phyloP scores from a whole-genome alignment of 306 rosid genomes.

The Lablab purpureus region DNA sequence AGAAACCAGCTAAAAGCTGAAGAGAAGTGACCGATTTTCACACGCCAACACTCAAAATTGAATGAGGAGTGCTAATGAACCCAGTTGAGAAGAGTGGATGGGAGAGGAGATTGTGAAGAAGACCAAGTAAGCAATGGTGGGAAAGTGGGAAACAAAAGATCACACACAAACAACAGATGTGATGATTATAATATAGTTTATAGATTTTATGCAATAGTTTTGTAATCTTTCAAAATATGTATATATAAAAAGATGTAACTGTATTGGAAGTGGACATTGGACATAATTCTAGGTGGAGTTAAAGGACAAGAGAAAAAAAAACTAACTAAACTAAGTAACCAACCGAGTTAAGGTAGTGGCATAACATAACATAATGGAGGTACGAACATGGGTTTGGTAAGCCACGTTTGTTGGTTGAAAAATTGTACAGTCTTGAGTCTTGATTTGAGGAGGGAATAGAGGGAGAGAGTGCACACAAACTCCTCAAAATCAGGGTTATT shows the following conservation, averaged over 20 bases:
- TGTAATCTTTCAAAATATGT: conserved; percentile 5
- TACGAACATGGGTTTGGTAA: conserved; percentile 32
- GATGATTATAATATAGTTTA: background rate
- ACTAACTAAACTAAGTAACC: conserved; percentile 29
- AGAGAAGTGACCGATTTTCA: background rate
- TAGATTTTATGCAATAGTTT: background rate
- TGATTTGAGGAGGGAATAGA: background rate
- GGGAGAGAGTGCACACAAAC: background rate
- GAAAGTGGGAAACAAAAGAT: conserved; percentile 33
- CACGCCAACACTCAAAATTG: conserved; percentile 10
- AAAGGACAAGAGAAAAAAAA: background rate
- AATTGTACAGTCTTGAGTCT: background rate
- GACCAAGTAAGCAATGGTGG: conserved; percentile 22
- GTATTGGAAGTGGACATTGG: background rate
- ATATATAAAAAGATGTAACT: background rate
- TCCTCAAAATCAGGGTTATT: background rate
- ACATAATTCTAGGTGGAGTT: background rate
- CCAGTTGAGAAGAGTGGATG: background rate
- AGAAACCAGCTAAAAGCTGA: conserved; percentile 6
- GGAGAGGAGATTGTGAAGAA: background rate
- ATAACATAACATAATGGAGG: conserved; percentile 10
- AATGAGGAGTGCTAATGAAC: background rate
- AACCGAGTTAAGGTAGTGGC: conserved; percentile 24
- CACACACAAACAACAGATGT: background rate
- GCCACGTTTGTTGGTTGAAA: conserved; percentile 32